Evolutionary conservation across 2,329 filamentous ascomycete species (phyloP).

Genomic region (Pseudogymnoascus sp.): DNA sequence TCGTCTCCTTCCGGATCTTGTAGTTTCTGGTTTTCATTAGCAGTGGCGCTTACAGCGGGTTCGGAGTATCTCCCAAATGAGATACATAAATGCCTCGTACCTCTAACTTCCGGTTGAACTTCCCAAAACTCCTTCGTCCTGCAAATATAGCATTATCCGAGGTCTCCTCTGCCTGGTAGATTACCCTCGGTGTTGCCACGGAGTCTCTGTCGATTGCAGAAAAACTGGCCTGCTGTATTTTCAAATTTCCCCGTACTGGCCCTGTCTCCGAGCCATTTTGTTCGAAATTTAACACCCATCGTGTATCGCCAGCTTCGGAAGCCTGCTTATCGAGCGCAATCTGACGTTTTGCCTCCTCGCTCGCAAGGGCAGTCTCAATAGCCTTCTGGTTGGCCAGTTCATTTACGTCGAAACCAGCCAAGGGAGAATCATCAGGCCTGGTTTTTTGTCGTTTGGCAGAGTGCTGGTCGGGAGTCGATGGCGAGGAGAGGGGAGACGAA

Average conservation of each 20-base stretch:
- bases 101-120: slow-evolving; percentile 35
- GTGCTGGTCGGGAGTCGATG: slow-evolving; percentile 43
- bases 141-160: slow-evolving; percentile 28
- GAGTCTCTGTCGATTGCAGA: slow-evolving; percentile 38
- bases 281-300: slow-evolving; percentile 62
- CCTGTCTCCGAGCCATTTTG: slow-evolving; percentile 31
- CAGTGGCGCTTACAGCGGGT: slow-evolving; percentile 22
- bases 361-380: slow-evolving; percentile 55
- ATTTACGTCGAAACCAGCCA: slow-evolving; percentile 32
- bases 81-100: slow-evolving; percentile 15
- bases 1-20: slow-evolving; percentile 29
- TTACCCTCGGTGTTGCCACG: slow-evolving; percentile 12
- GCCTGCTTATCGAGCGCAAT: slow-evolving; percentile 54
- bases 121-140: slow-evolving; percentile 43
- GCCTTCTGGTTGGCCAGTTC: slow-evolving; percentile 49
- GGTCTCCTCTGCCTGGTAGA: slow-evolving; percentile 22
- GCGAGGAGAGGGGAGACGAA: slow-evolving; percentile 40
- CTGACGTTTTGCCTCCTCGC: slow-evolving; percentile 58
- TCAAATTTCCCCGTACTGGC: slow-evolving; percentile 31
- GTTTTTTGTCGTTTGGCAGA: slow-evolving; percentile 57
- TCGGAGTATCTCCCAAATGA: background rate
- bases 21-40: slow-evolving; percentile 29
- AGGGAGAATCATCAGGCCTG: slow-evolving; percentile 25
- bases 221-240: slow-evolving; percentile 56
- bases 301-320: slow-evolving; percentile 58